These are phyloP conservation scores for Bacidia gigantensis DNA, from an alignment of 495 filamentous ascomycete species.

Conservation along the genomic window DNA sequence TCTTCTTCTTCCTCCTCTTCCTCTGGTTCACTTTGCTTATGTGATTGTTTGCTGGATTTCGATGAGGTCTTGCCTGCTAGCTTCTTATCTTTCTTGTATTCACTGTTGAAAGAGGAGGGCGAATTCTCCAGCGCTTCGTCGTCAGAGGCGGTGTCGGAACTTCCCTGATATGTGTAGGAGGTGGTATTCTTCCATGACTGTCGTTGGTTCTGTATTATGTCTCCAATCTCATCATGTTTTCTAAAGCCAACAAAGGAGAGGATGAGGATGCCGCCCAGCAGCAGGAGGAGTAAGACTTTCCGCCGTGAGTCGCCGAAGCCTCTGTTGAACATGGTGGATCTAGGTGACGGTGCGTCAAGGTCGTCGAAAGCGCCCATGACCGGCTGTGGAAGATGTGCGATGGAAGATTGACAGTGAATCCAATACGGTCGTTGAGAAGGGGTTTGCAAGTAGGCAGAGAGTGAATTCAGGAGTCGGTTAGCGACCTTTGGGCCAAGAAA, in stretches of 20 bases:
- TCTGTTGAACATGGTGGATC: constrained; percentile 4
- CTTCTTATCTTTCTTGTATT: neutral
- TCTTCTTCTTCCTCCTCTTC: neutral
- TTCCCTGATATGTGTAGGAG: neutral
- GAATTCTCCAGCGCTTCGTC: neutral
- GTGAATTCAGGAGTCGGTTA: too few species aligned
- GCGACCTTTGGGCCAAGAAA: too few species aligned
- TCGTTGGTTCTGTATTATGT: neutral
- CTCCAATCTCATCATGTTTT: constrained; percentile 7
- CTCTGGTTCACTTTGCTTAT: neutral
- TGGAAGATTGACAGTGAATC: neutral
- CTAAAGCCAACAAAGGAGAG: constrained; percentile 11
- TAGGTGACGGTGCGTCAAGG: constrained; percentile 6
- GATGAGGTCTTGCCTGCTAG: neutral
- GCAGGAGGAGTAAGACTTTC: constrained; percentile 7
- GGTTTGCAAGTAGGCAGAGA: too few species aligned
- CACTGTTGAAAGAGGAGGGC: neutral
- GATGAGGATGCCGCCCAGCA: constrained; percentile 8
- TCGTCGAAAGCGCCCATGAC: constrained; percentile 11
- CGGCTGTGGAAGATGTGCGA: neutral
- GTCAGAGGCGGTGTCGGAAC: neutral
- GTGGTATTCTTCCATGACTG: neutral
- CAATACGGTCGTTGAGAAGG: neutral
- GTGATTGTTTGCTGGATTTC: neutral
- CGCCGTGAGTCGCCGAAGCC: constrained; percentile 10